Evolutionary conservation across 2,329 filamentous ascomycete species (phyloP).

Genomic region (Nothophaeocryptopus gaeumannii): DNA sequence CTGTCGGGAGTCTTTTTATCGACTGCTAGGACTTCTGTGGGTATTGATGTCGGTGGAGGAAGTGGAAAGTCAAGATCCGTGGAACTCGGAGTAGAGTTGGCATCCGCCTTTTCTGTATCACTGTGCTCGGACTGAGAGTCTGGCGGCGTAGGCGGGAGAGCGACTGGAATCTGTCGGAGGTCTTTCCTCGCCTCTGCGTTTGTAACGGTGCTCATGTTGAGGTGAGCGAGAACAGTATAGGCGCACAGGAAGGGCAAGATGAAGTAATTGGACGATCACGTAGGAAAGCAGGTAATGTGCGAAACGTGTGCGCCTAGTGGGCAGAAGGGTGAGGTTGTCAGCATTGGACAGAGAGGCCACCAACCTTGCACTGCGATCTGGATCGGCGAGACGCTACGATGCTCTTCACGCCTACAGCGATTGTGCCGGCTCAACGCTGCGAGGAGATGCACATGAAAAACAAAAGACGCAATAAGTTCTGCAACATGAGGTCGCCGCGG

Average conservation of each 20-base stretch:
- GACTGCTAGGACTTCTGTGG: slow-evolving; percentile 64
- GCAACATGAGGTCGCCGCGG: slow-evolving; percentile 13
- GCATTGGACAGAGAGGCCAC: too few relatives aligned
- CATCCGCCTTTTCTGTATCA: slow-evolving; percentile 30
- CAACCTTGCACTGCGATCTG: too few relatives aligned
- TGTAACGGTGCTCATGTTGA: too few relatives aligned
- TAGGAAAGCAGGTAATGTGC: neutral
- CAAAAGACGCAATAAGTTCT: slow-evolving; percentile 4
- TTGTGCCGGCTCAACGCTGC: neutral
- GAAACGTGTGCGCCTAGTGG: slow-evolving; percentile 1
- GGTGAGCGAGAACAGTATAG: too few relatives aligned
- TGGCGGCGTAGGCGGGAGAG: slow-evolving; percentile 38
- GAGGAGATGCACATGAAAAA: slow-evolving; percentile 16
- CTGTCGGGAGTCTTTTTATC: slow-evolving; percentile 80
- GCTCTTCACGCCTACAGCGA: too few relatives aligned
- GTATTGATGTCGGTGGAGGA: slow-evolving; percentile 60
- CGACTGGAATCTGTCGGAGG: slow-evolving; percentile 23
- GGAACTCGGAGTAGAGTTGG: slow-evolving; percentile 58
- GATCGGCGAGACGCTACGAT: too few relatives aligned
- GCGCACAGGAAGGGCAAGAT: neutral
- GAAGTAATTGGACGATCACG: neutral
- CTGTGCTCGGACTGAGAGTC: slow-evolving; percentile 35
- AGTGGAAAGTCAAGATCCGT: slow-evolving; percentile 55
- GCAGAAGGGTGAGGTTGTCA: slow-evolving; percentile 1
- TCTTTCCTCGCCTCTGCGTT: slow-evolving; percentile 4